These are phyloP conservation scores for Typha latifolia DNA, from an alignment of 176 grass and related monocot genomes.

Conservation along the genomic window DNA sequence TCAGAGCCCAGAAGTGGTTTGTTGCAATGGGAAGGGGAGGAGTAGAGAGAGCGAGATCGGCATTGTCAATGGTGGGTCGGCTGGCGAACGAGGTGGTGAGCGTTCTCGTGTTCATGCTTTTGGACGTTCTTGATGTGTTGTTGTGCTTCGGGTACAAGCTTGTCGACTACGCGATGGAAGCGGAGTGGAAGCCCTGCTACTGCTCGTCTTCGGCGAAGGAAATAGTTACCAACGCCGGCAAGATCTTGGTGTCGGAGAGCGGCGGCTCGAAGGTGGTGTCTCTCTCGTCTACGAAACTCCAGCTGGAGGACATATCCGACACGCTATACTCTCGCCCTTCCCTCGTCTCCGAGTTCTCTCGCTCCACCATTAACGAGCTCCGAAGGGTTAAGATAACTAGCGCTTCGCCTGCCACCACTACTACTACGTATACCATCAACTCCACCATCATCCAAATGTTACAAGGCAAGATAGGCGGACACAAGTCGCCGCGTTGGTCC, in stretches of 20 bases:
- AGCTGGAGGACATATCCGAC: constrained; percentile 90
- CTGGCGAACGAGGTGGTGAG: constrained; percentile 53
- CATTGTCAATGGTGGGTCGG: constrained; percentile 37
- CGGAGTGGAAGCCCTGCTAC: constrained; percentile 95
- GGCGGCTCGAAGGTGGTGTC: constrained; percentile 65
- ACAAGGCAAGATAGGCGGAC: constrained; percentile 50
- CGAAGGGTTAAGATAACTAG: constrained; percentile 26
- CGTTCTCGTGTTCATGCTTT: constrained; percentile 71
- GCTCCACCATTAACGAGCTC: constrained; percentile 19
- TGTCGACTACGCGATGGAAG: constrained; percentile 69
- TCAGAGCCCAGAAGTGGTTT: background rate
- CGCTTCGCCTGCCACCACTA: background rate
- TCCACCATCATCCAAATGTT: constrained; percentile 70
- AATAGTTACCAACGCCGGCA: background rate
- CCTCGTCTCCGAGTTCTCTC: constrained; percentile 35
- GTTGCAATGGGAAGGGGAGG: background rate
- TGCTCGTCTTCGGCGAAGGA: constrained; percentile 32
- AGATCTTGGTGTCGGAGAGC: constrained; percentile 42
- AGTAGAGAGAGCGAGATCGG: background rate
- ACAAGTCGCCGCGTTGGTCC: constrained; percentile 57
- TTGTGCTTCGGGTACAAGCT: constrained; percentile 90
- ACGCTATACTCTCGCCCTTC: constrained; percentile 82
- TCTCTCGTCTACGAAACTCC: constrained; percentile 49
- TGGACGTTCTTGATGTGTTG: constrained; percentile 76
- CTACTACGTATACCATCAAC: constrained; percentile 43